phyloP scores from a whole-genome alignment of 305 asterid genomes.

The Solanum hybrid region DNA sequence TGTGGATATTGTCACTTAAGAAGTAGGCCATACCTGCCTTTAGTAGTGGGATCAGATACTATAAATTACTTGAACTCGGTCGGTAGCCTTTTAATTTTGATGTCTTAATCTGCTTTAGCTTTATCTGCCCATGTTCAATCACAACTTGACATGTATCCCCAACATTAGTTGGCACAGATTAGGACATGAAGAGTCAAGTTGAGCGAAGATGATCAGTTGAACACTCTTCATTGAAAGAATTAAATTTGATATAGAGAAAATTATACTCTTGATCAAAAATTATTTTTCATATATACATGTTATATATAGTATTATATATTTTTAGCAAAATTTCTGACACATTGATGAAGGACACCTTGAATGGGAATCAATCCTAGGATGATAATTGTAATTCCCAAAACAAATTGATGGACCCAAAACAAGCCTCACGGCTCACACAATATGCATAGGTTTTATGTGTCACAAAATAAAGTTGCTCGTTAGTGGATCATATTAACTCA shows the following conservation, averaged over 20 bases:
- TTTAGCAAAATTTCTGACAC: background rate
- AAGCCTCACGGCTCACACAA: background rate
- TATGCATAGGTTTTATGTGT: background rate
- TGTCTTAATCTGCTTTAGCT: background rate
- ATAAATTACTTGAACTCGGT: background rate
- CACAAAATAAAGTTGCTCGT: background rate
- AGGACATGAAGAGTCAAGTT: background rate
- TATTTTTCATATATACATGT: background rate
- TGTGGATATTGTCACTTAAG: slow-evolving; percentile 4
- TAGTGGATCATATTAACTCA: background rate
- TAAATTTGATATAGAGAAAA: background rate
- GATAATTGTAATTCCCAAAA: background rate
- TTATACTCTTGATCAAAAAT: background rate
- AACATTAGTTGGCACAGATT: background rate
- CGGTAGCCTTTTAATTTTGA: background rate
- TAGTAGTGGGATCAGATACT: background rate
- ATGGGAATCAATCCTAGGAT: background rate
- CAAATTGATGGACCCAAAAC: background rate
- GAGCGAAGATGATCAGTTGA: background rate
- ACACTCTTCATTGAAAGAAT: background rate
- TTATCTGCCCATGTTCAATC: background rate
- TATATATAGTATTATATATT: background rate
- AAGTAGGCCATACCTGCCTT: background rate
- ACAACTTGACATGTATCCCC: background rate
- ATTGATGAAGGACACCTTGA: background rate